Base-by-base conservation (phyloP, 2,329 filamentous ascomycete genomes). In the Monosporascus sp. region DNA sequence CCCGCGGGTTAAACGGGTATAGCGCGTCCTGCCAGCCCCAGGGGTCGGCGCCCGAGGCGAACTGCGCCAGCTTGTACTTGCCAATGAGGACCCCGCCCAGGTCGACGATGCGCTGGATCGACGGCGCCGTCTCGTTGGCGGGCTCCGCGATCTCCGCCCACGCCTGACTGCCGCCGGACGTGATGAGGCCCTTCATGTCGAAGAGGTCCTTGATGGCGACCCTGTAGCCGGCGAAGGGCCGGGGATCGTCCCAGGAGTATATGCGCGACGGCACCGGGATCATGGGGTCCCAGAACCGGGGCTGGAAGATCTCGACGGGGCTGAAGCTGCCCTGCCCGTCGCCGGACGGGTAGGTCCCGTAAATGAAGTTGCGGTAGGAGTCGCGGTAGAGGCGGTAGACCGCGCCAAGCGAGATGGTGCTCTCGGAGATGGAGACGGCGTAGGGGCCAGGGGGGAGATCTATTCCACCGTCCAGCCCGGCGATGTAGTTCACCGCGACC, bases 261-360 rank as follows among this genome's bases (percentile, higher is more conserved):
- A 74, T 62, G 1, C 71, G 63, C 0, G 71, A 74, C 1, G 72
- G 71, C 1, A 73, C 70, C 0, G 62, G 61, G 45, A 64, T 62
- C 64, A 65, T 51, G 53, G 61, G 60, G 38, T 57, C 57, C 61
- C 60, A 63, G 47, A 55, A 57, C 4, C 55, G 51, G 22, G 56
- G 47, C 36, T 52, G 48, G 49, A 53, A 57, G 9, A 59, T 50
- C 25, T 59, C 58, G 15, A 61, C 45, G 11, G 62, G 54, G 22
- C 45, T 48, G 50, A 52, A 59, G 4, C 55, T 58, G 15, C 53
- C 55, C 18, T 53, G 20, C 5, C 57, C 59, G 18, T 62, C 57
- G 34, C 59, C 59, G 20, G 60, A 51, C n/a, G 57, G 53, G 53
- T 62, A 62, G 9, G 55, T 53, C 38, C 62, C 62, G 42, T 64